Percentiles rank a stretch among this genome's conserved stretches.
Conservation (phyloP, 768 basidiomycete genomes). For the Cubamyces sp. region DNA sequence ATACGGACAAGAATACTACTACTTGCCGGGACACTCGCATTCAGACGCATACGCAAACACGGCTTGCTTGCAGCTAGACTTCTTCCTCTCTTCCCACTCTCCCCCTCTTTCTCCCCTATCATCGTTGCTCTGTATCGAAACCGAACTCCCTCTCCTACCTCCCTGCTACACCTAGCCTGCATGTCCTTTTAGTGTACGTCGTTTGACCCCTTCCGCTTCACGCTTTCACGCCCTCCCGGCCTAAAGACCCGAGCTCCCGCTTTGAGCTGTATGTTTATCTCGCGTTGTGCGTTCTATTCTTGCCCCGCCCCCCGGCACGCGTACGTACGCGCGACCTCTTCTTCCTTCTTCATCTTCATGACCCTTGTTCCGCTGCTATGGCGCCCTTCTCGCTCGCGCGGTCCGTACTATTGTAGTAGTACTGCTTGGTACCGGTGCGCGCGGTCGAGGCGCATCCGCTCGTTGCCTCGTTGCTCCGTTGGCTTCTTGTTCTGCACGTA, state of each 20-base stretch:
- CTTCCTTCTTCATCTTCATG: not conserved
- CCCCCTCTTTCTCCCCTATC: not conserved
- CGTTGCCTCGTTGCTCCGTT: not conserved
- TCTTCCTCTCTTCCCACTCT: not conserved
- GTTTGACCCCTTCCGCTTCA: not conserved
- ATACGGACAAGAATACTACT: slow-evolving; percentile 14
- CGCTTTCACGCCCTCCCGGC: no score
- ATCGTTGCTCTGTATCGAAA: not conserved
- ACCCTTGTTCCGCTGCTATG: not conserved
- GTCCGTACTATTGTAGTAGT: not conserved
- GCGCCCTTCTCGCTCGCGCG: not conserved
- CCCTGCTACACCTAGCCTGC: slow-evolving; percentile 8
- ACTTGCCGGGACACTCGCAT: not conserved
- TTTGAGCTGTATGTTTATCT: slow-evolving; percentile 14
- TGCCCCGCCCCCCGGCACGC: not conserved
- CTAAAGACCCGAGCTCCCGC: not conserved
- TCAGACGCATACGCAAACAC: slow-evolving; percentile 10
- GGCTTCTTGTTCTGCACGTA: not conserved
- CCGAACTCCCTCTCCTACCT: not conserved
- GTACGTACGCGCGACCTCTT: not conserved
- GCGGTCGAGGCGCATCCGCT: slow-evolving; percentile 6
- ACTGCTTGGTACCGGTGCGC: not conserved
- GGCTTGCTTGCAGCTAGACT: slow-evolving; percentile 15
- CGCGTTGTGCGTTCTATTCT: not conserved
- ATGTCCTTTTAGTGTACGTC: slow-evolving; percentile 4